Evolutionary conservation across 1,284 basidiomycete species (phyloP).

Genomic region (Puccinia hordei): DNA sequence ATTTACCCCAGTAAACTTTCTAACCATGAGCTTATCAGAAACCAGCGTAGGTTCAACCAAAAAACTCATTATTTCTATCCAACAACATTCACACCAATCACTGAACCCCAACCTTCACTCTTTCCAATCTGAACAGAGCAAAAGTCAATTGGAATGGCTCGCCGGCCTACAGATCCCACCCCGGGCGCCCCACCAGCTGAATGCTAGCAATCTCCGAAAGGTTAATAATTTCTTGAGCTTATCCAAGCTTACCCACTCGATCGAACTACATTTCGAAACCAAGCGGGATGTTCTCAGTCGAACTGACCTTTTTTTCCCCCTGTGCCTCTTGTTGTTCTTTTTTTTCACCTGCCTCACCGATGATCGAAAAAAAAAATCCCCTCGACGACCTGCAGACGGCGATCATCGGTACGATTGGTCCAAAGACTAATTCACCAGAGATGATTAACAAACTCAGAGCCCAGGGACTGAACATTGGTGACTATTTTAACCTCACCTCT

Average conservation of each 20-base stretch:
- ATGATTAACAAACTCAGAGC: conserved; percentile 77
- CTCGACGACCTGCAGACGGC: conserved; percentile 68
- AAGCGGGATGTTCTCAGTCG: background rate
- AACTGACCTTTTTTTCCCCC: conserved; percentile 11
- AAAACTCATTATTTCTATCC: background rate
- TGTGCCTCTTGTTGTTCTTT: background rate
- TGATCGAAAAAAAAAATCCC: conserved; percentile 29
- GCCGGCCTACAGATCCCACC: conserved; percentile 49
- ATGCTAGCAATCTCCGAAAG: conserved; percentile 46
- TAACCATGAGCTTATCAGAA: conserved; percentile 9
- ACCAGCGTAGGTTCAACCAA: conserved; percentile 2
- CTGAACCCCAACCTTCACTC: background rate
- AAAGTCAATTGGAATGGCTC: conserved; percentile 50
- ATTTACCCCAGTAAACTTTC: background rate
- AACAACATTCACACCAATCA: background rate
- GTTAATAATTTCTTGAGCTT: background rate
- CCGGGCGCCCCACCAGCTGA: conserved; percentile 11
- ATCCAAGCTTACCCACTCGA: background rate
- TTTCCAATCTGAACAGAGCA: conserved; percentile 23
- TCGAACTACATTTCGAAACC: background rate
- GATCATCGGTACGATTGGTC: conserved; percentile 96
- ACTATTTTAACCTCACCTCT: conserved; percentile 62
- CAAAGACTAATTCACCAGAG: conserved; percentile 86
- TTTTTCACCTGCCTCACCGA: conserved; percentile 39
- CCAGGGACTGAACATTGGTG: conserved; percentile 93